These are phyloP conservation scores for Insectozyma bohioensis DNA, from an alignment of 1,139 yeast genomes.

Conservation along the genomic window DNA sequence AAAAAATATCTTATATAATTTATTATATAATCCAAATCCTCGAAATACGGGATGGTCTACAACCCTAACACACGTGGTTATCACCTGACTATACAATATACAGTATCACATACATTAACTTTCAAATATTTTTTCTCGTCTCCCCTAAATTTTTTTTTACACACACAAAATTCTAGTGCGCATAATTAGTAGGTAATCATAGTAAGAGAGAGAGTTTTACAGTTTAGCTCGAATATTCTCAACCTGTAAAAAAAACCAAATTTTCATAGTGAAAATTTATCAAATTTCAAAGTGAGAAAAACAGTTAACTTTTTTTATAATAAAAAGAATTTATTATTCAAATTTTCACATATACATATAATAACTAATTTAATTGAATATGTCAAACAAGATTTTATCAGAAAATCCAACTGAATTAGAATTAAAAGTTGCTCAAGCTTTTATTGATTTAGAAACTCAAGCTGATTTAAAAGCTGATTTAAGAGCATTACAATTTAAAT, in stretches of 20 bases:
- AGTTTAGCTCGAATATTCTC: background rate
- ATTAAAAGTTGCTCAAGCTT: conserved; percentile 99
- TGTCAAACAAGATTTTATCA: conserved; percentile 94
- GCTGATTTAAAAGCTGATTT: conserved; percentile 97
- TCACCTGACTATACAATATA: too few species aligned
- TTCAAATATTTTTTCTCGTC: background rate
- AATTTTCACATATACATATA: conserved; percentile 1
- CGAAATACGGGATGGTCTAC: too few species aligned
- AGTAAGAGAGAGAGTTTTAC: too few species aligned
- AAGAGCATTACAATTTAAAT: conserved; percentile 98
- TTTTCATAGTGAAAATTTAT: conserved; percentile 5
- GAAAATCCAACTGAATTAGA: conserved; percentile 96
- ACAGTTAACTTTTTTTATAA: conserved; percentile 4
- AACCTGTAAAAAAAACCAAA: conserved; percentile 5
- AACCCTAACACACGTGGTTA: background rate
- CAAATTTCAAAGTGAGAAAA: conserved; percentile 1
- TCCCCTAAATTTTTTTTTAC: background rate
- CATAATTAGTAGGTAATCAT: too few species aligned
- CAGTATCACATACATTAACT: too few species aligned
- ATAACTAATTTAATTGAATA: conserved; percentile 36
- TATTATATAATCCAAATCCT: too few species aligned
- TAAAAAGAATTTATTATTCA: too few species aligned
- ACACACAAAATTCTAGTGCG: background rate
- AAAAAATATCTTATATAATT: too few species aligned
- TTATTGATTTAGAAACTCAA: conserved; percentile 93